Evolutionary conservation across 495 filamentous ascomycete species (phyloP).

Genomic region (Annulohypoxylon moriforme): DNA sequence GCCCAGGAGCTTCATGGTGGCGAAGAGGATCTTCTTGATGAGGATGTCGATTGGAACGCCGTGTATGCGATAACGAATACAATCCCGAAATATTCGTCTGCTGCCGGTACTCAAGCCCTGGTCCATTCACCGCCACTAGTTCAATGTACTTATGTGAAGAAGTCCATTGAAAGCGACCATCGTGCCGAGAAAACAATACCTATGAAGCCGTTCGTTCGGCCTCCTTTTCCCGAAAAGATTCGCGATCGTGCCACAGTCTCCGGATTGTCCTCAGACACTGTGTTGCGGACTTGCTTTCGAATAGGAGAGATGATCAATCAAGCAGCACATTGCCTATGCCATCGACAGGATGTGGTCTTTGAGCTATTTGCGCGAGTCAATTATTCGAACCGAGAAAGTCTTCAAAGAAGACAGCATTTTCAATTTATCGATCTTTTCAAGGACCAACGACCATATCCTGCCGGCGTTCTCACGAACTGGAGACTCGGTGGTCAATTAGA

Average conservation of each 20-base stretch:
- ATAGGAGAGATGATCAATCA: conserved; percentile 66
- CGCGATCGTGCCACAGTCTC: conserved; percentile 64
- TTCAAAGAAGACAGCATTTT: conserved; percentile 64
- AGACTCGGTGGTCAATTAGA: conserved; percentile 59
- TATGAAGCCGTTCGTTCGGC: conserved; percentile 57
- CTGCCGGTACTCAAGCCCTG: neutral
- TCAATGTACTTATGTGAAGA: neutral
- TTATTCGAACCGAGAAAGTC: conserved; percentile 60
- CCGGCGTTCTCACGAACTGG: conserved; percentile 63
- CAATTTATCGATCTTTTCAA: conserved; percentile 70
- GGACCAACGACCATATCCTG: conserved; percentile 63
- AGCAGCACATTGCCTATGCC: conserved; percentile 49
- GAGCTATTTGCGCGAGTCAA: conserved; percentile 70
- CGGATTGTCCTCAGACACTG: conserved; percentile 58
- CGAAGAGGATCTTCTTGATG: conserved; percentile 49
- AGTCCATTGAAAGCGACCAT: neutral
- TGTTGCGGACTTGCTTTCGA: conserved; percentile 70
- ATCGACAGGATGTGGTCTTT: conserved; percentile 59
- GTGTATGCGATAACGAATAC: conserved; percentile 38
- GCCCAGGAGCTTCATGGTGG: neutral
- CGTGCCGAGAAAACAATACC: conserved; percentile 13
- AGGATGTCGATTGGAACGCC: conserved; percentile 53
- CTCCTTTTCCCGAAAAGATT: conserved; percentile 60
- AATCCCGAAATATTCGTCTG: conserved; percentile 12
- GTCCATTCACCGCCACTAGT: neutral